Base-by-base conservation (phyloP, 2,329 filamentous ascomycete species). In the Sclerotiophoma versabilis region DNA sequence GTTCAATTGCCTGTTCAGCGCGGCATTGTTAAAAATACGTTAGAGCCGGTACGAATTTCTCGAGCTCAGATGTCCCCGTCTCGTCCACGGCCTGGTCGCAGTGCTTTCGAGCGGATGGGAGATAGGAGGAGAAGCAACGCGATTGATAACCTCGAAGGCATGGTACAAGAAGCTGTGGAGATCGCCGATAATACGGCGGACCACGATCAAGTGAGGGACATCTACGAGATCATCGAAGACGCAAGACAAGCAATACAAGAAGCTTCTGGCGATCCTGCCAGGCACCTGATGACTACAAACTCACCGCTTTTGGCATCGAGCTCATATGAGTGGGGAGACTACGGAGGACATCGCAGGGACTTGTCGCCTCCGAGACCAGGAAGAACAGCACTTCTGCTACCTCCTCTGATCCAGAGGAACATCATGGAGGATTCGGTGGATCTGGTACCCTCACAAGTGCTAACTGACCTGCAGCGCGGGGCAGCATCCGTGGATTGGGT, bases 151-250 rank as follows among this genome's bases (percentile, higher is more conserved):
- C 54, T 80, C 5, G 77, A 80, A 54, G 67, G 74, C n/a, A 66
- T 80, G 38, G 76, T 79, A 52, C 68, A 77, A 52, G 73, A 79
- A 49, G 77, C 77, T 1, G 63, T 76, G 11, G 51, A 68, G 2
- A 66, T 76, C 25, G 74, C 76, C 5, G 67, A 75, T 33, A 62
- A 72, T 32, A 69, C 70, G 2, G 60, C 68, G 7, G 59, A 75
- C 46, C 59, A 59, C 25, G 63, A 66, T 4, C 66, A 74, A 22
- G 62, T 73, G 5, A 64, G 74, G 15, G 74, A 79, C 22, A 72
- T 79, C 15, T 72, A 75, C 27, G 57, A 67, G 1, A 76, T 79
- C 12, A 72, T 80, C 14, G 66, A 77, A 50, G 70, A 69, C 50
- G 77, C 76, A 1, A 72, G 68, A 19, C 55, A 66, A 10, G 73